Percentiles rank a stretch among this genome's conserved stretches.
Conservation (phyloP, 2,329 filamentous ascomycete genomes). For the Sporothrix humicola region DNA sequence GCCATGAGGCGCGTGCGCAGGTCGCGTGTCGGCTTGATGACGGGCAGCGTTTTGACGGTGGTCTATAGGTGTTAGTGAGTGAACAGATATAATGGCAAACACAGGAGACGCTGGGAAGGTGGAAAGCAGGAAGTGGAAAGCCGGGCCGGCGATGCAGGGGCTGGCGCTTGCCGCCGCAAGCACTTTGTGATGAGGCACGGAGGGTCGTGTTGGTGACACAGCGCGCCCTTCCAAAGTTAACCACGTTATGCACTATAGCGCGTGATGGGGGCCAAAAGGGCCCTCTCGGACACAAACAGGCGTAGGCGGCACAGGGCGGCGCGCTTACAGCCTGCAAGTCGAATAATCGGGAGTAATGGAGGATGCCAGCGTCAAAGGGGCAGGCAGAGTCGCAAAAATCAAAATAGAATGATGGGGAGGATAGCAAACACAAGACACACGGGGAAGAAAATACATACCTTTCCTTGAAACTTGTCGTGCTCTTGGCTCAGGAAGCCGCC, state of each 20-base stretch:
- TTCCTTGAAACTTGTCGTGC: slow-evolving; percentile 83
- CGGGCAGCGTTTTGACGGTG: slow-evolving; percentile 68
- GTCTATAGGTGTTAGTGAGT: slow-evolving; percentile 54
- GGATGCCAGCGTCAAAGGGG: background rate
- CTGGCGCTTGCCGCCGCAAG: background rate
- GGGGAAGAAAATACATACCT: slow-evolving; percentile 57
- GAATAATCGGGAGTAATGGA: background rate
- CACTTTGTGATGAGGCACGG: background rate
- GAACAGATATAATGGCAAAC: background rate
- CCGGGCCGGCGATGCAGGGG: slow-evolving; percentile 1
- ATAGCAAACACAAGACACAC: background rate
- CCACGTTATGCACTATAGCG: background rate
- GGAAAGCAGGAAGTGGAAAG: background rate
- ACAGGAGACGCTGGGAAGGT: background rate
- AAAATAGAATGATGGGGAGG: background rate
- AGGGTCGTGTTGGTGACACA: background rate
- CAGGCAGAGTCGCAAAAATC: background rate
- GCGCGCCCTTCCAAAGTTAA: background rate
- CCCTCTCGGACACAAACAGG: background rate
- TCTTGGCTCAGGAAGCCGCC: slow-evolving; percentile 85
- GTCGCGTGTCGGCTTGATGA: slow-evolving; percentile 79
- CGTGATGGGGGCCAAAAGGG: slow-evolving; percentile 3
- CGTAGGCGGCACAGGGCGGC: slow-evolving; percentile 16
- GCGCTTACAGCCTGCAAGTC: slow-evolving; percentile 27
- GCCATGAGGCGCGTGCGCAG: slow-evolving; percentile 79